phyloP scores from a whole-genome alignment of 225 moss, liverwort and hornwort species.

The Neckera pumila region DNA sequence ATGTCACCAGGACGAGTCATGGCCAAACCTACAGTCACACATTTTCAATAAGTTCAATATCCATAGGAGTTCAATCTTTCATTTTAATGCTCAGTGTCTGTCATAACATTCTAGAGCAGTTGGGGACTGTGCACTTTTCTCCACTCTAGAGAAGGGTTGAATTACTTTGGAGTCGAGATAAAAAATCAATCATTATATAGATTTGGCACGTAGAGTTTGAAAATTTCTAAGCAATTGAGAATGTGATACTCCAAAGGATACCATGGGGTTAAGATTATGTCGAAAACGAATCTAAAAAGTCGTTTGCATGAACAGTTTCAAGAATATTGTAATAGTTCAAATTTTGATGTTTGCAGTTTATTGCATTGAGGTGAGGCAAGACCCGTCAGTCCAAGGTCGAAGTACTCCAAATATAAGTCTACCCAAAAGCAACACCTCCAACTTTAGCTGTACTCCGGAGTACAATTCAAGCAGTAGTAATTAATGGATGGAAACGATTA shows the following conservation, averaged over 20 bases:
- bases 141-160: neutral
- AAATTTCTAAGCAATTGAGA: neutral
- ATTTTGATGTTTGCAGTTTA: neutral
- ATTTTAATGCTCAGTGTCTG: neutral
- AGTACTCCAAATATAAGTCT: neutral
- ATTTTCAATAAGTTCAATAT: neutral
- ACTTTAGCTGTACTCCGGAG: neutral
- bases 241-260: neutral
- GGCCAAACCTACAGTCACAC: slow-evolving; percentile 47
- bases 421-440: neutral
- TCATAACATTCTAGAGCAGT: neutral
- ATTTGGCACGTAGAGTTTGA: neutral
- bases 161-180: neutral
- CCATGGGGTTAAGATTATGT: neutral
- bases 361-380: neutral
- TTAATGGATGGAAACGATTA: neutral
- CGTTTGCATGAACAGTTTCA: neutral
- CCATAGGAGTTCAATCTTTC: neutral
- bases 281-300: neutral
- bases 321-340: neutral
- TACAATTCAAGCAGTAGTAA: neutral
- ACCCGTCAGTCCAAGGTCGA: neutral
- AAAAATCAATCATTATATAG: neutral
- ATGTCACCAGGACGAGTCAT: slow-evolving; percentile 75
- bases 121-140: neutral